phyloP scores from a whole-genome alignment of 352 stramenopile genomes.

The Pythium grandisporangium region DNA sequence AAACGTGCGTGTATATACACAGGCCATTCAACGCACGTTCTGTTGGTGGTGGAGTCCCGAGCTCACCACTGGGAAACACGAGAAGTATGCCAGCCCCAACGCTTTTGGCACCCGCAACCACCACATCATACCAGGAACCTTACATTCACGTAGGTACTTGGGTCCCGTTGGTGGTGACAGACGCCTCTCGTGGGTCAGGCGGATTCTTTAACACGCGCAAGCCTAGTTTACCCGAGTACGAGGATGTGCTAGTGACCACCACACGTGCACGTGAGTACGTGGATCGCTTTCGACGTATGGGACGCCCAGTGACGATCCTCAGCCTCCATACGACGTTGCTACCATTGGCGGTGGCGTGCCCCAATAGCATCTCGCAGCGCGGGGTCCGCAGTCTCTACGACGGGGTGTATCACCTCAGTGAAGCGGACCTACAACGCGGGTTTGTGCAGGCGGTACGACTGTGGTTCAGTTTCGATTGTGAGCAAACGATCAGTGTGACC shows the following conservation, averaged over 20 bases:
- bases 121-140: conserved; percentile 57
- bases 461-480: conserved; percentile 77
- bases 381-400: conserved; percentile 47
- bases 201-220: conserved; percentile 24
- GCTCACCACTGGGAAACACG: too few relatives aligned
- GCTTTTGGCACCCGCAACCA: too few relatives aligned
- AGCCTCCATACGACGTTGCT: conserved; percentile 58
- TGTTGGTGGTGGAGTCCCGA: too few relatives aligned
- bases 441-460: conserved; percentile 65
- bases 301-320: conserved; percentile 52
- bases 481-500: conserved; percentile 70
- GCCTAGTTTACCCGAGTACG: conserved; percentile 24
- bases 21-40: too few relatives aligned
- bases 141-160: conserved; percentile 76
- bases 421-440: conserved; percentile 33
- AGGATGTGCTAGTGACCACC: conserved; percentile 59
- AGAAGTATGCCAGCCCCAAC: too few relatives aligned
- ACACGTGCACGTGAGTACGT: conserved; percentile 57
- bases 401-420: conserved; percentile 44
- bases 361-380: conserved; percentile 53
- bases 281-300: conserved; percentile 42
- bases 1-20: too few relatives aligned
- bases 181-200: conserved; percentile 12
- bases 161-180: conserved; percentile 49
- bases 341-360: conserved; percentile 48